phyloP scores from a whole-genome alignment of 2,329 filamentous ascomycete genomes.

The Escovopsis sp. region DNA sequence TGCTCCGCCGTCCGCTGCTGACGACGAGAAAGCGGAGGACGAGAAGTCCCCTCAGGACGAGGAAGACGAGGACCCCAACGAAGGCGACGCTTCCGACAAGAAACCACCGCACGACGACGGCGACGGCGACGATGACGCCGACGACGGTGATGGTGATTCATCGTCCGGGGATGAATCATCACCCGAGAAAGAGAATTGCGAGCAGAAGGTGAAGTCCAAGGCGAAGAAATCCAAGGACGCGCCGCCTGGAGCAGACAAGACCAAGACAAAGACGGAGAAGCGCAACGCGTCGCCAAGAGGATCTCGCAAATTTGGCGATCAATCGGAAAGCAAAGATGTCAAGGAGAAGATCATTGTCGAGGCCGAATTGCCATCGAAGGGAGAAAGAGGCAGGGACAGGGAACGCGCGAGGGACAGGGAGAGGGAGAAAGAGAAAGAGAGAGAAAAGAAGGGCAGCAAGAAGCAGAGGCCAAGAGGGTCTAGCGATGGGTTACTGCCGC shows the following conservation, averaged over 20 bases:
- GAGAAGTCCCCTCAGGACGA: slow-evolving; percentile 2
- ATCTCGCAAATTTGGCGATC: slow-evolving; percentile 9
- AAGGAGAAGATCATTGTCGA: slow-evolving; percentile 35
- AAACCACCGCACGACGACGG: slow-evolving; percentile 15
- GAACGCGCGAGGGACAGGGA: slow-evolving; percentile 9
- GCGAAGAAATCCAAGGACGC: slow-evolving; percentile 14
- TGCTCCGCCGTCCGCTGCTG: slow-evolving; percentile 21
- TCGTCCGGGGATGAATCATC: slow-evolving; percentile 19
- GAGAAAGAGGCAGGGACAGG: slow-evolving; percentile 18
- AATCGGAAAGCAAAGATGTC: slow-evolving; percentile 37
- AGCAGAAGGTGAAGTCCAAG: slow-evolving; percentile 19
- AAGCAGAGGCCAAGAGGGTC: slow-evolving; percentile 15
- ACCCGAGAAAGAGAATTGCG: slow-evolving; percentile 24
- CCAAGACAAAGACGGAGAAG: slow-evolving; percentile 11
- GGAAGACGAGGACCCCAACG: slow-evolving; percentile 5
- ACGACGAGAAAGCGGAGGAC: slow-evolving; percentile 8
- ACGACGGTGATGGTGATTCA: background rate
- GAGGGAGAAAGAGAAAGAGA: slow-evolving; percentile 10
- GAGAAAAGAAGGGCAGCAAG: slow-evolving; percentile 20
- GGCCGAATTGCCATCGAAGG: slow-evolving; percentile 31
- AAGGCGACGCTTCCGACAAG: slow-evolving; percentile 9
- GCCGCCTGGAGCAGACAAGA: slow-evolving; percentile 11
- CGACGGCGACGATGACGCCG: background rate
- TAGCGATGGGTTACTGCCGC: slow-evolving; percentile 11
- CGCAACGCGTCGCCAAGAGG: slow-evolving; percentile 19